Base-by-base conservation (phyloP, 1,284 basidiomycete genomes). In the Ustilago xerochloae region DNA sequence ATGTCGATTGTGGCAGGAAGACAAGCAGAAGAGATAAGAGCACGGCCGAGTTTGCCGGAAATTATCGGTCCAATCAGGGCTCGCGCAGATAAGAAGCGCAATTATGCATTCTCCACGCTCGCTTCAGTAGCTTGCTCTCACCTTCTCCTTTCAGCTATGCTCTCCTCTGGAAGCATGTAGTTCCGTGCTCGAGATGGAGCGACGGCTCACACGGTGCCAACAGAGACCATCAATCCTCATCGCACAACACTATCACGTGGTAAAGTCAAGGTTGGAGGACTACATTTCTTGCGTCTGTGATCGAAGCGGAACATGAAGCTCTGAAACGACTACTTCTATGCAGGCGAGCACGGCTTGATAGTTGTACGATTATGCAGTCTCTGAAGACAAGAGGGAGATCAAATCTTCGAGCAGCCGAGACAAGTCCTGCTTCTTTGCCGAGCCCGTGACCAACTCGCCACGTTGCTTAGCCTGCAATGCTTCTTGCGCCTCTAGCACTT, bases 401-500 rank as follows among this genome's bases (percentile, higher is more conserved):
- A 74, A 59, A 49, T 74, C 71, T 5, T 65, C 54, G 10, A 74
- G 16, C 22, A 74, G 33, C 20, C 38, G 22, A 28, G 39, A 20
- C 6, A 74, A 38, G 3, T 74, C 65, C 41, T 45, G 41, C 32
- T 36, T 62, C 28, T 74, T 74, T 29, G 53, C 47, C 57, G 71
- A 74, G 26, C 20, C 15, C 8, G 22, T 46, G 18, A 74, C 65
- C 22, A 58, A 41, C 3, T 30, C 13, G 15, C 53, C 47, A 33
- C 39, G 39, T 30, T 48, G 47, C 22, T 60, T 58, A 22, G 36
- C 18, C 9, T 39, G 2, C 28, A 74, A 41, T 13, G 54, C 62
- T 4, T 61, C 58, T 6, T 47, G 22, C 1, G 72, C 72, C 9
- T 90, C 89, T 30, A 96, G 85, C 5, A 92, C 90, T 65, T 93